Percentiles rank a stretch among this genome's conserved stretches.
phyloP scores from a whole-genome alignment of 371 early-diverging fungal species.

The Saksenaea vasiformis region DNA sequence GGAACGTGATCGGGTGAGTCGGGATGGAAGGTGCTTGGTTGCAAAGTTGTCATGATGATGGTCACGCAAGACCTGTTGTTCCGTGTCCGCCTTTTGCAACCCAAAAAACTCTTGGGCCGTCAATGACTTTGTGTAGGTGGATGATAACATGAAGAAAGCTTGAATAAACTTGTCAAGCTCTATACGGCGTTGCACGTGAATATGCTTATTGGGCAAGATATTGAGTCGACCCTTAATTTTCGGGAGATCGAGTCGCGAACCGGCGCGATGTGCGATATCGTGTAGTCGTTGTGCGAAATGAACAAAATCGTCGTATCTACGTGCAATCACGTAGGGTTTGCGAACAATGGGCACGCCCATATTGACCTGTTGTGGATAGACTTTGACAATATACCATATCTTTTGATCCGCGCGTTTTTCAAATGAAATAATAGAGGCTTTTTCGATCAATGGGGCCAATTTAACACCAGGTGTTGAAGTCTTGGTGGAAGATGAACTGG shows the following conservation, averaged over 20 bases:
- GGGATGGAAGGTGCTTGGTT: background rate
- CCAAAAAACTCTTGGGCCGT: conserved; percentile 36
- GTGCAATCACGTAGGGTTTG: conserved; percentile 23
- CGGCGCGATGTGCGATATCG: conserved; percentile 12
- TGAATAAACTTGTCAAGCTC: conserved; percentile 30
- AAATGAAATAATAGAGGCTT: conserved; percentile 19
- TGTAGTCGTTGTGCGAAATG: conserved; percentile 23
- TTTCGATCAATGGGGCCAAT: conserved; percentile 24
- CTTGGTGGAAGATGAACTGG: conserved; percentile 9
- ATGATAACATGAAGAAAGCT: conserved; percentile 20
- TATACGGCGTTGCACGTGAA: conserved; percentile 17
- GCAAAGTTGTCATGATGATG: conserved; percentile 4
- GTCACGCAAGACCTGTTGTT: conserved; percentile 14
- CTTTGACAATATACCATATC: conserved; percentile 25
- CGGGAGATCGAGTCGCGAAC: conserved; percentile 15
- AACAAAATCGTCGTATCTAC: conserved; percentile 29
- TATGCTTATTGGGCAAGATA: conserved; percentile 19
- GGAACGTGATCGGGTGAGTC: background rate
- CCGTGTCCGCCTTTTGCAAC: conserved; percentile 21
- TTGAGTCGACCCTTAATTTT: conserved; percentile 20
- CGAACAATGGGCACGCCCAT: conserved; percentile 10
- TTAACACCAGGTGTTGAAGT: conserved; percentile 18
- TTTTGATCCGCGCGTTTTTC: conserved; percentile 22
- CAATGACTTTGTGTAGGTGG: conserved; percentile 21
- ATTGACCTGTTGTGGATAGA: conserved; percentile 17